Evolutionary conservation across 169 alveolate species (phyloP).

Genomic region (Plasmodium adleri): DNA sequence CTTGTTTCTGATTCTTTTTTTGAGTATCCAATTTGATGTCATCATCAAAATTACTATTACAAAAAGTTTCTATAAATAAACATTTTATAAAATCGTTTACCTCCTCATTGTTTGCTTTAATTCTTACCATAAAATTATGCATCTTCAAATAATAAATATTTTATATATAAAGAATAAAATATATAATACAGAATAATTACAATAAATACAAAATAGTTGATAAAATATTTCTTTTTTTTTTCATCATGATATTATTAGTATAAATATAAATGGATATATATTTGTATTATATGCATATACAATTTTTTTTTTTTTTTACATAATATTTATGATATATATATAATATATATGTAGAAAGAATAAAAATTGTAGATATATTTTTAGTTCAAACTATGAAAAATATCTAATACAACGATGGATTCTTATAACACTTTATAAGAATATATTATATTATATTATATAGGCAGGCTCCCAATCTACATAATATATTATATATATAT

Average conservation of each 20-base stretch:
- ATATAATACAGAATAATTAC: too few relatives aligned
- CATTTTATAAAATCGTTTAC: background rate
- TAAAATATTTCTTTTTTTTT: background rate
- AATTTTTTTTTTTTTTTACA: background rate
- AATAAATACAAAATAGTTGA: too few relatives aligned
- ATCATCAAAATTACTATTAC: background rate
- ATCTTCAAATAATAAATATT: background rate
- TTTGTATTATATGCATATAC: background rate
- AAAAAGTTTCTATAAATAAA: conserved; percentile 3
- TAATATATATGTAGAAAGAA: too few relatives aligned
- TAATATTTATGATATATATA: background rate
- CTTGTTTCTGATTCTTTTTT: background rate
- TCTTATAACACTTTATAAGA: too few relatives aligned
- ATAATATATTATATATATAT: too few relatives aligned
- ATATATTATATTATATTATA: too few relatives aligned
- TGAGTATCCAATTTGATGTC: background rate
- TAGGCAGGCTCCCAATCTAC: too few relatives aligned
- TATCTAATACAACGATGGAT: too few relatives aligned
- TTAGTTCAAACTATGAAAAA: too few relatives aligned
- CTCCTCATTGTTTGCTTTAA: conserved; percentile 12
- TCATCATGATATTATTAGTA: background rate
- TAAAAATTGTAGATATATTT: too few relatives aligned
- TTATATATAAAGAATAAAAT: background rate
- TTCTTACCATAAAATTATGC: conserved; percentile 41
- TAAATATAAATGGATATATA: background rate